Evolutionary conservation across 1,139 yeast genomes (phyloP), one percentile per base, ranked within the genome.

Genomic region (Wickerhamomyces sp.): DNA sequence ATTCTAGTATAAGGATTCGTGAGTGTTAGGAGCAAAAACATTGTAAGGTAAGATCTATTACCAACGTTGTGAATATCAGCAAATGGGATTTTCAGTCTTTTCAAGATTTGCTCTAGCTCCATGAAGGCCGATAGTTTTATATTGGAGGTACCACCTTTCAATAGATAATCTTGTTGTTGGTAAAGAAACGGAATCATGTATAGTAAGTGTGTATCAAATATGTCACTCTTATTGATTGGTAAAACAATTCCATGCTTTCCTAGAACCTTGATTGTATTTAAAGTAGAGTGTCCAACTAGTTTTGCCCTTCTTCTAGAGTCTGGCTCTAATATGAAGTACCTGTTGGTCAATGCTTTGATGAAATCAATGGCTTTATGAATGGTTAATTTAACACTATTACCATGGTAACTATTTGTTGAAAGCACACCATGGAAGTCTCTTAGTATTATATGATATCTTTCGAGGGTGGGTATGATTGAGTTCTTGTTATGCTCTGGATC

Each of bases 51-150:
- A 4, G 93, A 81, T 59, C 84, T 93, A 59, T 86, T 85, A 14
- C 86, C 90, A 1, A 87, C 91, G 59, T 86, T 85, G 57, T 83
- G 89, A 39, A 84, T 64, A 49, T 71, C 75, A 1, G 82, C 73
- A 60, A 78, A 76, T 0, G 89, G 87, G 8, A 86, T 69, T 7
- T 71, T 67, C 29, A 83, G 66, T 39, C 70, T 62, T 33, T 73
- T 67, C 34, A 84, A 64, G 2, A 81, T 70, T 43, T 90, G 81
- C 57, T 84, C 89, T 2, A 81, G 60, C 4, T 47, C 48, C 10
- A 43, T 31, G 14, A 45, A 45, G 10, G 35, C 43, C 11, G 43
- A 14, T 6, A 40, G 36, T n/a, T 37, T 39, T 11, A 47, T 18
- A 18, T 18, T 34, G 8, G 44, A 11, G 6, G 34, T 11, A 14